Base-by-base conservation (phyloP, 2,329 filamentous ascomycete species). In the Xylaria sp. region DNA sequence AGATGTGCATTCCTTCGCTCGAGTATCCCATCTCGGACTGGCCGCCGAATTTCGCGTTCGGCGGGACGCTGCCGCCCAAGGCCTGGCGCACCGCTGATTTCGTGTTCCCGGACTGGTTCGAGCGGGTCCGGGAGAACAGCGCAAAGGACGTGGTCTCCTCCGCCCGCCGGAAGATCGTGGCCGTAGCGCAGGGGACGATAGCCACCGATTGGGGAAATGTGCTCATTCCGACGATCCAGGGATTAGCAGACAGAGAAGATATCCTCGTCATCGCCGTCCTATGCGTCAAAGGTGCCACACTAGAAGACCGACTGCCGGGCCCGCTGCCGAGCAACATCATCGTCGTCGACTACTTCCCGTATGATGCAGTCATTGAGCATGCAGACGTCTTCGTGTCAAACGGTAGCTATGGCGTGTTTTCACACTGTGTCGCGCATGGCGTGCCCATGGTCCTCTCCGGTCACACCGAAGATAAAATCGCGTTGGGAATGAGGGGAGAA, bases 361-460 rank as follows among this genome's bases (percentile, higher is more conserved):
- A 78, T 60, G 77, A 80, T 58, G 67, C 76, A 28, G 69, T 80
- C 4, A 72, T 80, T 9, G 76, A 76, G 34, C 61, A 80, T 64
- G 72, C 76, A 10, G 77, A 79, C 46, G 78, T 83, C 0, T 83
- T 86, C 32, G 77, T 86, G 18, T 80, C 79, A 12, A 86, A 86
- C 56, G 84, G 80, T 12, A 83, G 84, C 3, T 86, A 84, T 63
- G 83, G 84, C 4, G 83, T 82, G 1, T 79, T 85, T 56, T 78
- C 80, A 25, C 83, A 85, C 63, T 80, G 79, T 2, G 73, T 85
- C 2, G 77, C 79, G 34, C 80, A 82, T 63, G 82, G 83, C 0
- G 81, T 85, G 23, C 84, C 84, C 1, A 79, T 85, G 73, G 80
- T 86, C 1, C 73, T 85, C 28, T 80, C 82, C 0, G 84, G 84